phyloP scores from a whole-genome alignment of 2,329 filamentous ascomycete species.

The Sporothrix dimorphospora region DNA sequence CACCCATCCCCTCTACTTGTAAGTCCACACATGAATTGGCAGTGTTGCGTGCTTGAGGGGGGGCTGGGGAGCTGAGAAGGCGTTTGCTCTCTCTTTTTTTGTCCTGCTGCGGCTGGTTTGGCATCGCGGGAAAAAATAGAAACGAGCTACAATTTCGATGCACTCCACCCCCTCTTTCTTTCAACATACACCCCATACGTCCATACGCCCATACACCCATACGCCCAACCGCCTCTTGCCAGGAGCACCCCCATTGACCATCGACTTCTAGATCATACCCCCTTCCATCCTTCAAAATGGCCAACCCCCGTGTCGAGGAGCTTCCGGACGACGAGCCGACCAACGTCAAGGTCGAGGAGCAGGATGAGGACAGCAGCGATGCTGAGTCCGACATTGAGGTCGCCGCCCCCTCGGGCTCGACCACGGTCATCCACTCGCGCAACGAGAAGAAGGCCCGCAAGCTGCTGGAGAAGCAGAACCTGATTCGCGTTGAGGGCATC shows the following conservation, averaged over 20 bases:
- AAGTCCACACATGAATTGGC: neutral
- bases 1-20: neutral
- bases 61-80: neutral
- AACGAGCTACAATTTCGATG: conserved; percentile 6
- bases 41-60: neutral
- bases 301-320: conserved; percentile 97
- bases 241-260: neutral
- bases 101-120: neutral
- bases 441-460: conserved; percentile 99
- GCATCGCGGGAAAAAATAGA: conserved; percentile 25
- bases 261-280: neutral
- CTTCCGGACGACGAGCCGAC: conserved; percentile 87
- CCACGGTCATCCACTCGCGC: conserved; percentile 91
- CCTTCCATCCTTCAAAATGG: conserved; percentile 66
- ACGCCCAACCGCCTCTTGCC: neutral
- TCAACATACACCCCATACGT: neutral
- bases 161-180: conserved; percentile 19
- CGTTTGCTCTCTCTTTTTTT: neutral
- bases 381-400: conserved; percentile 75
- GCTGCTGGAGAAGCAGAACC: conserved; percentile 96
- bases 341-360: conserved; percentile 78
- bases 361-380: conserved; percentile 71
- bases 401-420: conserved; percentile 73
- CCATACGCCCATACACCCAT: neutral
- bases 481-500: conserved; percentile 95